These are phyloP conservation scores for Alopecurus myosuroides DNA, from an alignment of 176 grass and related monocot genomes.

Conservation along the genomic window DNA sequence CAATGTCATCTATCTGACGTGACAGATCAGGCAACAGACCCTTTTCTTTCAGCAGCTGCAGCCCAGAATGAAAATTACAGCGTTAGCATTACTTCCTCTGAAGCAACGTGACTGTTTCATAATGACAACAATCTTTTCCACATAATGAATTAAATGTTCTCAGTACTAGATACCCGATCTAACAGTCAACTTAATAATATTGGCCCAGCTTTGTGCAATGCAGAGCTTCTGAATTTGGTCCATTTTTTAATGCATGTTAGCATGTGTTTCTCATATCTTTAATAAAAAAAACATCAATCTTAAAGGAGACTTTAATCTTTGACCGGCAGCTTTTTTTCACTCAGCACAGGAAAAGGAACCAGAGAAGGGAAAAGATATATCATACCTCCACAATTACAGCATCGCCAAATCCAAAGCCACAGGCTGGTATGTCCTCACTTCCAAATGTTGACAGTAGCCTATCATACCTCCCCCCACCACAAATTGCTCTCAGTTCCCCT, in stretches of 20 bases:
- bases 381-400: slow-evolving; percentile 97
- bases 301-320: too few relatives aligned
- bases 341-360: neutral
- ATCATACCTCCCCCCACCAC: slow-evolving; percentile 10
- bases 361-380: neutral
- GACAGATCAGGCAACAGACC: slow-evolving; percentile 57
- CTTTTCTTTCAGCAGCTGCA: slow-evolving; percentile 87
- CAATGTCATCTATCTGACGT: slow-evolving; percentile 80
- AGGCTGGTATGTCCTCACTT: slow-evolving; percentile 82
- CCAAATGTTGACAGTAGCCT: slow-evolving; percentile 52
- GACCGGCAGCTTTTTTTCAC: too few relatives aligned
- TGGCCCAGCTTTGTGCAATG: neutral
- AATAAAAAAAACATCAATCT: neutral
- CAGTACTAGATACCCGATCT: neutral
- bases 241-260: neutral
- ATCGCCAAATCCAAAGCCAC: slow-evolving; percentile 97
- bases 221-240: neutral
- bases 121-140: neutral
- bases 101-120: neutral
- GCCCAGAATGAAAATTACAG: slow-evolving; percentile 16
- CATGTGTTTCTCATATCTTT: neutral
- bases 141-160: neutral
- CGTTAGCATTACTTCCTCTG: neutral
- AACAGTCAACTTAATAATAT: neutral
- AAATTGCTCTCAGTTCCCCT: slow-evolving; percentile 8